A percentile compares a stretch with the other conserved stretches of the same genome.
Conservation (phyloP, 83 land plant species). For the Thuja plicata region DNA sequence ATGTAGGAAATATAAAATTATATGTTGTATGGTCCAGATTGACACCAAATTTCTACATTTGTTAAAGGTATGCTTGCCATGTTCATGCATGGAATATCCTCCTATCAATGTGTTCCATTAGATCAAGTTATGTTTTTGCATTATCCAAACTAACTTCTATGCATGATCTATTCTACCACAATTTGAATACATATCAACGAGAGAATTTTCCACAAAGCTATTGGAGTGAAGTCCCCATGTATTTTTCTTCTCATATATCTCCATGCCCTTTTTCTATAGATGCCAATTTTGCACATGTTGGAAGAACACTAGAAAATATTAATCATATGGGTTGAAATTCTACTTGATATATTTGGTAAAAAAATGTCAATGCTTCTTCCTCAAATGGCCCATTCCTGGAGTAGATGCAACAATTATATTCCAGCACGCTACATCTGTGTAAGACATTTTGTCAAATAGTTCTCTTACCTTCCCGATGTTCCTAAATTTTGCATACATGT, state of each 20-base stretch:
- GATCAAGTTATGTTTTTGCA: conserved; percentile 25
- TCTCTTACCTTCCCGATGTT: too few species aligned
- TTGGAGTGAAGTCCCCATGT: conserved; percentile 26
- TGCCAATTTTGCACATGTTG: conserved; percentile 52
- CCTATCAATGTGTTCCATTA: conserved; percentile 58
- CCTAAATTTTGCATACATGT: too few species aligned
- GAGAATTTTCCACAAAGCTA: conserved; percentile 44
- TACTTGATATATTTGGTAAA: conserved; percentile 20
- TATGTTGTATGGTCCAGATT: conserved; percentile 49
- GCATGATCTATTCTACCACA: conserved; percentile 55
- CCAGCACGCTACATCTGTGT: conserved; percentile 38
- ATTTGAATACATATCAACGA: conserved; percentile 62
- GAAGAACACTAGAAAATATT: conserved; percentile 45
- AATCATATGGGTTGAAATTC: conserved; percentile 26
- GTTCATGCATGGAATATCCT: conserved; percentile 52
- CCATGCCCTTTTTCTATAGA: conserved; percentile 47
- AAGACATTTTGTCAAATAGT: too few species aligned
- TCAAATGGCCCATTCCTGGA: conserved; percentile 51
- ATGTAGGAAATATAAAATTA: conserved; percentile 40
- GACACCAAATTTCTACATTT: conserved; percentile 44
- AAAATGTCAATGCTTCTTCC: conserved; percentile 50
- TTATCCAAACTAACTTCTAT: conserved; percentile 26
- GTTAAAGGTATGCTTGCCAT: conserved; percentile 28
- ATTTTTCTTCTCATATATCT: conserved; percentile 29
- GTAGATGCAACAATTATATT: conserved; percentile 50